Evolutionary conservation across 352 stramenopile species (phyloP), one percentile per base, ranked within the genome.

Genomic region (Phytopythium sindhum): DNA sequence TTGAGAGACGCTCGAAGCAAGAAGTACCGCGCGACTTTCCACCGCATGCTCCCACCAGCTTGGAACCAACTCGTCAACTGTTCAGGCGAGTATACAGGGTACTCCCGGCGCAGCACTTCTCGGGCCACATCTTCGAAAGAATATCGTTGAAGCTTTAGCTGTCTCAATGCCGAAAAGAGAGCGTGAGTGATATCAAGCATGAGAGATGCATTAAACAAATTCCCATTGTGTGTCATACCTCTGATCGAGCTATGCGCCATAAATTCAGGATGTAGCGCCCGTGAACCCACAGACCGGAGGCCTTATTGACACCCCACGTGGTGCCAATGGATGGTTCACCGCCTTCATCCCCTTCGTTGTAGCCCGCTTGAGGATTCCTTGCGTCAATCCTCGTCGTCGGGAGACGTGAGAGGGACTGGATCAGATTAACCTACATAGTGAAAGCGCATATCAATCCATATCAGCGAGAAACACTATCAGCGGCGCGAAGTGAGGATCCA

Each of bases 191-290:
- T 50, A 11, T 19, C 41, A 23, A 23, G 41, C 15, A 47, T 11
- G 5, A 23, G 15, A 47, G 4, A 44, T 19, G 10, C 11, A 44
- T 14, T 44, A 35, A 15, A 11, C 26, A 57, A 41, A 19, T 15
- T 39, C 29, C 6, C 29, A 44, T 9, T 9, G 5, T 4, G n/a
- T 29, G 8, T 6, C 29, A 24, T 67, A 95, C 84, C 76, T 96
- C 87, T 21, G 87, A 96, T 41, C 85, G 77, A 23, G 84, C 77
- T 63, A 93, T 88, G 52, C 91, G 79, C 94, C 94, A 98, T n/a
- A 97, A 63, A 70, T 98, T 98, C 3, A 98, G 65, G 52, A 98
- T 82, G 57, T 94, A 89, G 15, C 94, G 79, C 0, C 93, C 93
- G 45, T 93, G 85, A 41, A 98, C 74, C 88, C 89, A 98, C 39